Evolutionary conservation across 192 early-diverging fungal genomes (phyloP).

Genomic region (Mortierella antarctica): DNA sequence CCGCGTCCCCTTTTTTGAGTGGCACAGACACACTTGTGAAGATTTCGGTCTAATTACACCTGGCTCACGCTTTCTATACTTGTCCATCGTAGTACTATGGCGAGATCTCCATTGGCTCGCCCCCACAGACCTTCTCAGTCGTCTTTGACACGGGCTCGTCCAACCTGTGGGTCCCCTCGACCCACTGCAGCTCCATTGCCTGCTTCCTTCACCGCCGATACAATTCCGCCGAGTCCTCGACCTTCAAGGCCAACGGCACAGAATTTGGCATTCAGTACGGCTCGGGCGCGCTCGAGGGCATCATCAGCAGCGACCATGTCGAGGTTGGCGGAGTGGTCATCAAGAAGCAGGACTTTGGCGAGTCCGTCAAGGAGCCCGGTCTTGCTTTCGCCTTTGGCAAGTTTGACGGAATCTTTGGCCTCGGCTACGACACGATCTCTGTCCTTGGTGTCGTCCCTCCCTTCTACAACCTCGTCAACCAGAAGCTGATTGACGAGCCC

Average conservation of each 20-base stretch:
- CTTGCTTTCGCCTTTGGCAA: constrained; percentile 94
- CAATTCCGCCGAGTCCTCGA: constrained; percentile 81
- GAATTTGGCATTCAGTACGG: constrained; percentile 96
- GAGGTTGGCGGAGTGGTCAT: constrained; percentile 79
- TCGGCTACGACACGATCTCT: constrained; percentile 90
- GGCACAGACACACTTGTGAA: too few relatives aligned
- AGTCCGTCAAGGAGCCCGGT: constrained; percentile 96
- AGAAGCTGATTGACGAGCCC: constrained; percentile 84
- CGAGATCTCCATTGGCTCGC: constrained; percentile 89
- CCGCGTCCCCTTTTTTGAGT: too few relatives aligned
- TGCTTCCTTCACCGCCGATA: constrained; percentile 95
- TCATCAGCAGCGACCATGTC: constrained; percentile 80
- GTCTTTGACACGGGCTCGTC: constrained; percentile 97
- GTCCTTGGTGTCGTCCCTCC: constrained; percentile 92
- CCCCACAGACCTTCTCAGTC: constrained; percentile 90
- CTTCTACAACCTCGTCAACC: constrained; percentile 92
- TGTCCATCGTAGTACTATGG: constrained; percentile 84
- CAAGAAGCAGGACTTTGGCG: constrained; percentile 88
- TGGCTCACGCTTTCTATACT: not conserved
- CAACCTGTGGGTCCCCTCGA: constrained; percentile 96
- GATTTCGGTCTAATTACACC: not conserved
- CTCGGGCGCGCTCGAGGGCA: constrained; percentile 94
- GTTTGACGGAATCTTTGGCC: constrained; percentile 98
- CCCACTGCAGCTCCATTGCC: constrained; percentile 93
- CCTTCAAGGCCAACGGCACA: constrained; percentile 92